Evolutionary conservation across 2,329 filamentous ascomycete genomes (phyloP), one percentile per base, ranked within the genome.

Genomic region (Pseudogymnoascus sp.): DNA sequence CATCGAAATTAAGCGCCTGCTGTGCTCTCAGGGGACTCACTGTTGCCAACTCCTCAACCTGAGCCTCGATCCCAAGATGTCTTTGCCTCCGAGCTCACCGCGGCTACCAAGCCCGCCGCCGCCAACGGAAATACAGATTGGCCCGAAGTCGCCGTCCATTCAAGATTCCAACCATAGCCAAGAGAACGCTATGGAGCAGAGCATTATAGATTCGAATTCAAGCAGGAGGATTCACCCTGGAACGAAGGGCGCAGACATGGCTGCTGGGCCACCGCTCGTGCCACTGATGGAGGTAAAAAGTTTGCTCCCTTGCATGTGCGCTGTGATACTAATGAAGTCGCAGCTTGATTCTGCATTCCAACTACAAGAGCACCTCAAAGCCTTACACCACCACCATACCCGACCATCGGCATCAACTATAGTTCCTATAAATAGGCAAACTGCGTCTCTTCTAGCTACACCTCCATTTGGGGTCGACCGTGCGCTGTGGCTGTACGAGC

Each of bases 311-410:
- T 42, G 35, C 59, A 60, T 33, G 59, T 59, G 21, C 62, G 60
- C 21, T 44, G 13, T 29, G 19, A 60, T 46, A 61, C 68, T 72
- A 64, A 75, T 60, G 40, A 21, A 17, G 17, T 33, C 46, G 62
- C 75, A 97, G 90, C 91, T 99, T 69, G 93, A 99, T 74, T 97
- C 93, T 21, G 90, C 95, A 50, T 99, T 97, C 75, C 95, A 97
- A 75, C 85, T 97, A 17, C 96, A 97, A 76, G 95, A 99, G 77
- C 93, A 99, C 73, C 88, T 99, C 62, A 93, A 96, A 75, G 91
- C 95, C 37, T 84, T 97, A 15, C 91, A 97, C 78, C 87, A 93
- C 75, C 82, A 89, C 74, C 88, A 90, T 74, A 96, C 91, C 1
- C 84, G 86, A 65, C 84, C 85, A 6, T 70, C 77, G 50, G 72